Percentiles rank a stretch among this genome's conserved stretches.
These are phyloP conservation scores for Saccharomycopsis sp. DNA, from an alignment of 805 yeast genomes.

Conservation along the genomic window DNA sequence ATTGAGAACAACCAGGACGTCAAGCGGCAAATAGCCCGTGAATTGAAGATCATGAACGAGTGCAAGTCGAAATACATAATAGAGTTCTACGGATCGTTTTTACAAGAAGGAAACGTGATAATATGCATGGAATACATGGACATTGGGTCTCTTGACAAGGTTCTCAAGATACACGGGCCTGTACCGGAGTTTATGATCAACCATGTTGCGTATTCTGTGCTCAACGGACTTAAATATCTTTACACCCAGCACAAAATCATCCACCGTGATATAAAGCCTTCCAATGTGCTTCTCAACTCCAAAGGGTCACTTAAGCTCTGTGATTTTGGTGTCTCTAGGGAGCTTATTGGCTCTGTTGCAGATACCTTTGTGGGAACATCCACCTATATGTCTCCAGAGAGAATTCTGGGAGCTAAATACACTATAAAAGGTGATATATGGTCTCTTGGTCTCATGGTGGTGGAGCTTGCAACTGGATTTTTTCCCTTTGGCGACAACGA, in stretches of 20 bases:
- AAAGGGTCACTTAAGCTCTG: constrained; percentile 85
- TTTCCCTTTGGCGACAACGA: constrained; percentile 67
- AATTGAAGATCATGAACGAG: constrained; percentile 83
- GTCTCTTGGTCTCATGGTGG: constrained; percentile 88
- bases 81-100: constrained; percentile 85
- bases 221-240: constrained; percentile 74
- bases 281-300: constrained; percentile 82
- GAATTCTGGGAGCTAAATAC: constrained; percentile 91
- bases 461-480: constrained; percentile 80
- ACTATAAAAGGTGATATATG: constrained; percentile 96
- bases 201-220: constrained; percentile 66
- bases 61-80: constrained; percentile 80
- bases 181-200: constrained; percentile 64
- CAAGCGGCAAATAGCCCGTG: constrained; percentile 80
- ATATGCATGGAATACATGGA: constrained; percentile 96
- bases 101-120: constrained; percentile 40
- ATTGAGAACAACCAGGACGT: constrained; percentile 75
- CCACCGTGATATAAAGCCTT: constrained; percentile 94
- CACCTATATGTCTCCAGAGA: constrained; percentile 95
- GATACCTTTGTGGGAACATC: constrained; percentile 98
- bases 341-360: constrained; percentile 86
- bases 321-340: constrained; percentile 95
- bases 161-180: constrained; percentile 53
- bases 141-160: constrained; percentile 85
- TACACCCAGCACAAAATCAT: constrained; percentile 82